Evolutionary conservation across 2,329 filamentous ascomycete genomes (phyloP), one percentile per base, ranked within the genome.

Genomic region (Xylariaceae sp.): DNA sequence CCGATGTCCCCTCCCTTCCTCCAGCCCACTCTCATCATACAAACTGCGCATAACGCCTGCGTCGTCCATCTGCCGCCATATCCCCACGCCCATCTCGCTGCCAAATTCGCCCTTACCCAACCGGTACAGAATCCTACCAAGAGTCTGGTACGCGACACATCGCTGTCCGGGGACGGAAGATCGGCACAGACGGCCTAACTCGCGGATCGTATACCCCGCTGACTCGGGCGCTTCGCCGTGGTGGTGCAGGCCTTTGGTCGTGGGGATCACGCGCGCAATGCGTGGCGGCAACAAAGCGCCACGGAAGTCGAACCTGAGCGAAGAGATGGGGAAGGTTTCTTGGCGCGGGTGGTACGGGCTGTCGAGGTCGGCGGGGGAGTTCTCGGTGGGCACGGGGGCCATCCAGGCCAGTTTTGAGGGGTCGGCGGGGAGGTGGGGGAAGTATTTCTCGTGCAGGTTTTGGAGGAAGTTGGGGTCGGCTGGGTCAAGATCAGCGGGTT

Each of bases 181-280:
- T 25, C 92, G 78, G 4, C 88, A 83, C 2, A 96, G 76, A 23
- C 85, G 80, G 1, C 89, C 84, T 1, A 98, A 74, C 66, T 98
- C 93, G 0, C 83, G 81, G 22, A 98, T 79, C 0, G 93, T 97
- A 67, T 98, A 98, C 0, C 93, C 93, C 0, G 93, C 93, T 1
- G 91, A 88, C 66, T 95, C 89, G 14, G 93, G 93, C 2, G 92
- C 91, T 47, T 91, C 82, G 52, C 86, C 90, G 64, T 98, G 93
- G 65, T 98, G 92, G 65, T 98, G 93, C 12, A 98, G 76, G 0
- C 93, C 93, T 48, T 85, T 80, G 11, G 82, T 83, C 1, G 81
- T 80, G 5, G 92, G 87, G 21, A 97, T 82, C 2, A 79, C 73
- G 44, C 90, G 77, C 21, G 89, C 83, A 25, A 82, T 77, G 39